Conservation (phyloP, 2,329 filamentous ascomycete genomes). For the Acarospora socialis region DNA sequence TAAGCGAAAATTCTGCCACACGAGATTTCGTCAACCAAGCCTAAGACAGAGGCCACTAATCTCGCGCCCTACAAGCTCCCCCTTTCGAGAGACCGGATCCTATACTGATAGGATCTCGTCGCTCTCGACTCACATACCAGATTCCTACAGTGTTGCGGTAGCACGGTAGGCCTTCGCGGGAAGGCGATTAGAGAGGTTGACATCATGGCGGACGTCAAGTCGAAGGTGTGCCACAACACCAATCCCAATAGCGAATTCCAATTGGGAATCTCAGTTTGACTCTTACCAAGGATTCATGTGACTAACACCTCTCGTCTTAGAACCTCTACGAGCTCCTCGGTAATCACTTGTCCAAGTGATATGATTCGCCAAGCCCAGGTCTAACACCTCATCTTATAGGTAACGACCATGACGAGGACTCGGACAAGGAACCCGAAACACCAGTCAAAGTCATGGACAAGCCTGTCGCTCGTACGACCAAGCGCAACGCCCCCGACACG, state of each 20-base stretch:
- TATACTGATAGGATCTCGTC: slow-evolving; percentile 11
- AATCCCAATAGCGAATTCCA: slow-evolving; percentile 8
- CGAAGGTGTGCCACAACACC: slow-evolving; percentile 30
- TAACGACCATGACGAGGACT: slow-evolving; percentile 56
- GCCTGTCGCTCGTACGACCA: slow-evolving; percentile 58
- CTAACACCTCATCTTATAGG: slow-evolving; percentile 31
- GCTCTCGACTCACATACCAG: slow-evolving; percentile 4
- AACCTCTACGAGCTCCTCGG: slow-evolving; percentile 98
- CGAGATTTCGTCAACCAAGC: too few species aligned
- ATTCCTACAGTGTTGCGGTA: slow-evolving; percentile 28
- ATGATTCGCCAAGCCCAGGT: neutral
- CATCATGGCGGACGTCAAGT: slow-evolving; percentile 40
- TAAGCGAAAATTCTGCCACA: too few species aligned
- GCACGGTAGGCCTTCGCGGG: slow-evolving; percentile 34
- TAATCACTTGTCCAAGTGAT: slow-evolving; percentile 33
- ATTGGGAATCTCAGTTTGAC: slow-evolving; percentile 2
- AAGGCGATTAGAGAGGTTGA: slow-evolving; percentile 33
- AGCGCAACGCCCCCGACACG: slow-evolving; percentile 75
- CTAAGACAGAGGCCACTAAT: too few species aligned
- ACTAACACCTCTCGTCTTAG: slow-evolving; percentile 40
- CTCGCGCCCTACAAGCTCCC: too few species aligned
- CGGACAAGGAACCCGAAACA: slow-evolving; percentile 60
- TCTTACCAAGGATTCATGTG: slow-evolving; percentile 9
- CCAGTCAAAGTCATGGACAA: slow-evolving; percentile 86
- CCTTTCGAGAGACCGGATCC: slow-evolving; percentile 14